Evolutionary conservation across 805 yeast genomes (phyloP), one percentile per base, ranked within the genome.

Genomic region (Kodamaea leandrae): DNA sequence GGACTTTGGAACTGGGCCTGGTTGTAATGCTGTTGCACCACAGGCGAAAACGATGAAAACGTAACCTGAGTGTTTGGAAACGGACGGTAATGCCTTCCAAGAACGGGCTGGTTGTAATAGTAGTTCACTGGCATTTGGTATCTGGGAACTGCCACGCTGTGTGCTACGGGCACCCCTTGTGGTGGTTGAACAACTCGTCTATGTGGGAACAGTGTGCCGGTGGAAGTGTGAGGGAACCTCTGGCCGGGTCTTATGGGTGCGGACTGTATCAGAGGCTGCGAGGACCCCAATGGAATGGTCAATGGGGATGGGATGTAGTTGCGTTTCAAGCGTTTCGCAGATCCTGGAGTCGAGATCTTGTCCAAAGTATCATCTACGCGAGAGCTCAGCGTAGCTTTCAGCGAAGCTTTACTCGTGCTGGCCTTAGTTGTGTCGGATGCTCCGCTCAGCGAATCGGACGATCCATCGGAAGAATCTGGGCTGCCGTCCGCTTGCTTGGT

Each of bases 291-390:
- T 12, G 34, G 44, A 21, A 61, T 53, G 34, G 45, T 45, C 27
- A 65, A 50, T 2, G 70, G 69, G 2, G 60, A 37, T 2, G 71
- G 71, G 12, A 62, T 48, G 41, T 62, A 63, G 17, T 52, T 51
- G 28, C 71, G 51, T 46, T 60, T 63, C 40, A 65, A 54, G 14
- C 68, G 48, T 46, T 61, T 55, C 3, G 58, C 47, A 2, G 51
- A 34, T 3, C 47, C 32, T 6, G 57, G 54, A 2, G 58, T 43
- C 5, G 50, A 30, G 13, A 51, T 35, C 12, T 43, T 42, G 26
- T 53, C 52, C 44, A 47, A 30, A n/a, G 45, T 47, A 14, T 45
- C 48, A n/a, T 21, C 13, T 23, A 26, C 28, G 6, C 24, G 36
- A 10, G 6, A 15, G 12, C 15, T 33, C 7, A 13, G 14, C 9